Evolutionary conservation across 2,329 filamentous ascomycete species (phyloP).

Genomic region (Monilinia fructigena): DNA sequence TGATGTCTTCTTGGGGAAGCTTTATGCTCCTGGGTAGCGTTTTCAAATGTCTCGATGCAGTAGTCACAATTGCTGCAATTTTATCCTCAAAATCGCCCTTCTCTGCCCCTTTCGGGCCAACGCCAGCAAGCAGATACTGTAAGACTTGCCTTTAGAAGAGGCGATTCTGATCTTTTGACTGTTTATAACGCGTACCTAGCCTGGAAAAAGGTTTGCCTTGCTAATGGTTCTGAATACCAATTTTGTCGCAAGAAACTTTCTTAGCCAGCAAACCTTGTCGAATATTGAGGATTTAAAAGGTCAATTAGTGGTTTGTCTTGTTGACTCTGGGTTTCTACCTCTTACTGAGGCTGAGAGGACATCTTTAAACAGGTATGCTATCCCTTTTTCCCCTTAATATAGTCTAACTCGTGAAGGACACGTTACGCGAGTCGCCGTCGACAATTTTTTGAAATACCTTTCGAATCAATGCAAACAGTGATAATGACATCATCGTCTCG

Average conservation of each 20-base stretch:
- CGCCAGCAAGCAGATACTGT: slow-evolving; percentile 79
- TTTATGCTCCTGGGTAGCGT: slow-evolving; percentile 86
- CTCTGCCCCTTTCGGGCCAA: slow-evolving; percentile 79
- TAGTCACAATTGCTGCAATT: slow-evolving; percentile 87
- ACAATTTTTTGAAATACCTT: slow-evolving; percentile 78
- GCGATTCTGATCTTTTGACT: slow-evolving; percentile 89
- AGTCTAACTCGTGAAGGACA: slow-evolving; percentile 39
- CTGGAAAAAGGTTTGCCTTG: slow-evolving; percentile 81
- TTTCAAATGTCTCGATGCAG: slow-evolving; percentile 89
- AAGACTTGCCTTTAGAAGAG: slow-evolving; percentile 73
- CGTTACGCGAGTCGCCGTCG: slow-evolving; percentile 66
- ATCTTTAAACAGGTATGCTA: slow-evolving; percentile 57
- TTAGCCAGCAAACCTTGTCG: slow-evolving; percentile 80
- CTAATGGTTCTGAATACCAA: slow-evolving; percentile 71
- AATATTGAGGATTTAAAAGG: slow-evolving; percentile 96
- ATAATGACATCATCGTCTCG: slow-evolving; percentile 74
- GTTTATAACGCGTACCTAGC: slow-evolving; percentile 89
- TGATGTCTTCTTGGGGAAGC: slow-evolving; percentile 91
- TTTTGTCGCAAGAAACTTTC: slow-evolving; percentile 96
- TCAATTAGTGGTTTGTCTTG: slow-evolving; percentile 80
- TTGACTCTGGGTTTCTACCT: slow-evolving; percentile 79
- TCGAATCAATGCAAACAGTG: slow-evolving; percentile 70
- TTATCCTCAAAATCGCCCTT: slow-evolving; percentile 95
- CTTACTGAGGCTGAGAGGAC: slow-evolving; percentile 72
- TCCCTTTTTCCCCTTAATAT: slow-evolving; percentile 34